Evolutionary conservation across 2,329 filamentous ascomycete species (phyloP).

Genomic region (Hypoxylon sp.): DNA sequence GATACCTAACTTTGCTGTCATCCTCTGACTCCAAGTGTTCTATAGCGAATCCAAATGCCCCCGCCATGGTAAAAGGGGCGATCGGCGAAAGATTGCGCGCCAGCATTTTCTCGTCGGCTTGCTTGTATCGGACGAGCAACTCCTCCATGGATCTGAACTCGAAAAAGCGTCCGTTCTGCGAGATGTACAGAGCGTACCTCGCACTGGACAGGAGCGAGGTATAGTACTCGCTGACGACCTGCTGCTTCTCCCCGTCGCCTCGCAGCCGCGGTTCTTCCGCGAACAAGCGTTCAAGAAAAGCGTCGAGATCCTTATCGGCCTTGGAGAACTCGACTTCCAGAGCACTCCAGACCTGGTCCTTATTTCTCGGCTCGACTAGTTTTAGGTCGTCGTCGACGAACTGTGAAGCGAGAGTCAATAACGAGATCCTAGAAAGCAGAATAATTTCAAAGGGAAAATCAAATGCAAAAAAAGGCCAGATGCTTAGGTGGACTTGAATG

Average conservation of each 20-base stretch:
- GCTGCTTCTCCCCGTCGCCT: neutral
- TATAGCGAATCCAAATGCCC: constrained; percentile 3
- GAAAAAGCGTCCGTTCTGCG: constrained; percentile 33
- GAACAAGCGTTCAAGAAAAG: neutral
- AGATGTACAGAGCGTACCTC: constrained; percentile 1
- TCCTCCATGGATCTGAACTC: constrained; percentile 38
- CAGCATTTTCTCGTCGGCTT: neutral
- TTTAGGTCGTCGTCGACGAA: constrained; percentile 35
- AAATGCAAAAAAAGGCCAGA: neutral
- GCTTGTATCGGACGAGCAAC: constrained; percentile 24
- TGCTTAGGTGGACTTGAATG: too few species aligned
- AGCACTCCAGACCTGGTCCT: constrained; percentile 20
- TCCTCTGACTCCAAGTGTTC: constrained; percentile 14
- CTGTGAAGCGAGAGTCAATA: constrained; percentile 7
- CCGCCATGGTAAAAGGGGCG: neutral
- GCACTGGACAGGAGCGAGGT: constrained; percentile 5
- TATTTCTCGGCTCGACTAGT: constrained; percentile 26
- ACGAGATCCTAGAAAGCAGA: neutral
- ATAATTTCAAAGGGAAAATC: neutral
- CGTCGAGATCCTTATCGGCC: constrained; percentile 3
- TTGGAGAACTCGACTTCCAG: constrained; percentile 7
- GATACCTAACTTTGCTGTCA: neutral
- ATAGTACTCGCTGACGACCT: constrained; percentile 5
- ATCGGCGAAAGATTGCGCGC: neutral
- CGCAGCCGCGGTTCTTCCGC: neutral